A percentile compares a stretch with the other conserved stretches of the same genome.
Conservation (phyloP, 305 asterid genomes). For the Plantago lanceolata region DNA sequence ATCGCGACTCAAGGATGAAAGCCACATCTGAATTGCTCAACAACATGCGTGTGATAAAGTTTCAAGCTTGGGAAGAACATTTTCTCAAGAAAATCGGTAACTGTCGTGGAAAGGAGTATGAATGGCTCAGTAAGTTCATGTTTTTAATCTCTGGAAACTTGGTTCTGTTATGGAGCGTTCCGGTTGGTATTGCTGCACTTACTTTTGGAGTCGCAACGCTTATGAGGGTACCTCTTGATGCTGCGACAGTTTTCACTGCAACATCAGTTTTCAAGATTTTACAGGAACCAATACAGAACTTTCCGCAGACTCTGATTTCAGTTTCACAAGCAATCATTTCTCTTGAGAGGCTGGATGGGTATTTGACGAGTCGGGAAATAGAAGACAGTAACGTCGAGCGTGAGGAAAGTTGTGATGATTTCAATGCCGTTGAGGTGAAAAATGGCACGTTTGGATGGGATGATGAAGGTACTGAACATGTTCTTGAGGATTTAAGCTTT, state of each 20-base stretch:
- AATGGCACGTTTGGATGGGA: slow-evolving; percentile 51
- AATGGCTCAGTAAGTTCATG: slow-evolving; percentile 43
- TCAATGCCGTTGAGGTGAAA: slow-evolving; percentile 37
- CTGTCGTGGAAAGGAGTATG: slow-evolving; percentile 41
- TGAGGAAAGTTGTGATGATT: slow-evolving; percentile 27
- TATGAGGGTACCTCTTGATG: slow-evolving; percentile 44
- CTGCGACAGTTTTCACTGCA: slow-evolving; percentile 49
- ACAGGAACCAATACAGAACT: slow-evolving; percentile 50
- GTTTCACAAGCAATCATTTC: slow-evolving; percentile 57
- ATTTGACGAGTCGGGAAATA: slow-evolving; percentile 45
- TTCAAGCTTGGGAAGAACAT: slow-evolving; percentile 68
- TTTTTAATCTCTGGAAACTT: slow-evolving; percentile 33
- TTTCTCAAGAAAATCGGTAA: slow-evolving; percentile 42
- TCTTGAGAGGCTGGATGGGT: slow-evolving; percentile 43
- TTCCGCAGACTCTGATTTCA: slow-evolving; percentile 52
- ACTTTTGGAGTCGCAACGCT: slow-evolving; percentile 47
- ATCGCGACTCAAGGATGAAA: slow-evolving; percentile 64
- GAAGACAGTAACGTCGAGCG: slow-evolving; percentile 39
- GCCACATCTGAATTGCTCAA: slow-evolving; percentile 52
- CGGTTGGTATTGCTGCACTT: slow-evolving; percentile 36
- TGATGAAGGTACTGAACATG: slow-evolving; percentile 22
- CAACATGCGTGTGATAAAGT: slow-evolving; percentile 54
- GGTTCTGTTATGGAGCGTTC: slow-evolving; percentile 44
- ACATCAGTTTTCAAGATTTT: slow-evolving; percentile 45
- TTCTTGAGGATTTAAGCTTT: slow-evolving; percentile 28